These are phyloP conservation scores for Trichoderma sp. DNA, from an alignment of 2,329 filamentous ascomycete genomes.

Conservation along the genomic window DNA sequence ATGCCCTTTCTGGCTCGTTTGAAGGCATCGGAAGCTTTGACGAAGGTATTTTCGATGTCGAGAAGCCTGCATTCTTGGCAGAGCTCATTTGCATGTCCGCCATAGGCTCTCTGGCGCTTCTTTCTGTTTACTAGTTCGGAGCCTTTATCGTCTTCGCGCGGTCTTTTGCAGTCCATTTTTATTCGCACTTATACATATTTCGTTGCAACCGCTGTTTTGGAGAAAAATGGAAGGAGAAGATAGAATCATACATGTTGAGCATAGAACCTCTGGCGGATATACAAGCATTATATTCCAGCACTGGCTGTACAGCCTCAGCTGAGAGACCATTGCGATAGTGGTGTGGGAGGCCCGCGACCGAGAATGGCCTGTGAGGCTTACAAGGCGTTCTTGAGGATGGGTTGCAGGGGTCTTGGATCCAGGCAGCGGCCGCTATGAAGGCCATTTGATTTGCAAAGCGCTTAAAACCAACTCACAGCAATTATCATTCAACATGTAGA, in stretches of 20 bases:
- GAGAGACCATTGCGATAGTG: not conserved
- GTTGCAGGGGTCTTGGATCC: constrained; percentile 11
- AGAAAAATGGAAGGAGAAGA: not conserved
- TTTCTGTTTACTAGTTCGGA: not conserved
- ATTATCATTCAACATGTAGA: not conserved
- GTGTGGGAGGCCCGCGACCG: not conserved
- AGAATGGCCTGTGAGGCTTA: constrained; percentile 5
- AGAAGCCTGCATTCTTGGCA: constrained; percentile 22
- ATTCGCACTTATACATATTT: too few relatives aligned
- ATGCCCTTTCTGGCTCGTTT: constrained; percentile 7
- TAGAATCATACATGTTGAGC: not conserved
- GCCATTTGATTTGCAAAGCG: not conserved
- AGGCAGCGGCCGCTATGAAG: not conserved
- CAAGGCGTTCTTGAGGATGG: constrained; percentile 3
- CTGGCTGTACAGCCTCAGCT: not conserved
- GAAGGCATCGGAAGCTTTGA: constrained; percentile 1
- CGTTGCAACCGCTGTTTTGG: not conserved
- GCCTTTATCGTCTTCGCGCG: not conserved
- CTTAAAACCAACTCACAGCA: not conserved
- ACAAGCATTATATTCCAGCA: not conserved
- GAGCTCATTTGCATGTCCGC: not conserved
- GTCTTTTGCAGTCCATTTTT: constrained; percentile 9
- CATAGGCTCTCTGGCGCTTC: constrained; percentile 13
- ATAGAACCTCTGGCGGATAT: not conserved
- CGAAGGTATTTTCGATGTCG: constrained; percentile 8